Conservation (phyloP, 768 basidiomycete species). For the Mycena chlorophos region DNA sequence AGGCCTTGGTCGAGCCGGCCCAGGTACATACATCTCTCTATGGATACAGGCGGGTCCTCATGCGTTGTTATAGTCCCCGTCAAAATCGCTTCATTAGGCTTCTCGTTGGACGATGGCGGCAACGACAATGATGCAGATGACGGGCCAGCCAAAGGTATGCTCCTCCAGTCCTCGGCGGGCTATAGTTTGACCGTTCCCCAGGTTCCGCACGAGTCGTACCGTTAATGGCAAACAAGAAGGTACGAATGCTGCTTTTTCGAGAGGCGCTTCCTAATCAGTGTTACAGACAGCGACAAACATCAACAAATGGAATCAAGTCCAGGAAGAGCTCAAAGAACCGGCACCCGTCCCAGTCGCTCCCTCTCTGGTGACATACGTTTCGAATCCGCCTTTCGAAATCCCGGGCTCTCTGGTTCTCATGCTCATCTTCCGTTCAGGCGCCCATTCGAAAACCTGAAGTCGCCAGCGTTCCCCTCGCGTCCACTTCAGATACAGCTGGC, state of each 20-base stretch:
- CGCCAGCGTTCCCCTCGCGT: conserved; percentile 21
- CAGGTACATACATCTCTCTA: conserved; percentile 4
- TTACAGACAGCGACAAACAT: conserved; percentile 84
- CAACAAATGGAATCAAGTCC: conserved; percentile 95
- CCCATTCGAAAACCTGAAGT: conserved; percentile 22
- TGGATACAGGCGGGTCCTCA: conserved; percentile 12
- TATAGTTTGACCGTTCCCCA: background rate
- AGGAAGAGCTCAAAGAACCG: conserved; percentile 74
- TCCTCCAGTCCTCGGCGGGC: background rate
- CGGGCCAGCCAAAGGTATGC: conserved; percentile 33
- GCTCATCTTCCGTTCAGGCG: conserved; percentile 30
- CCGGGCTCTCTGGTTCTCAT: conserved; percentile 28
- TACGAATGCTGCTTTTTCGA: conserved; percentile 24
- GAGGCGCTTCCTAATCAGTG: background rate
- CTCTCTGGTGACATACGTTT: conserved; percentile 37
- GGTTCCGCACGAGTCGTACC: conserved; percentile 62
- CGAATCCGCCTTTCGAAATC: conserved; percentile 26
- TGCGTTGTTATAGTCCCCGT: conserved; percentile 24
- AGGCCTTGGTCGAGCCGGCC: conserved; percentile 28
- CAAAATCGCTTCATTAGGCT: conserved; percentile 55
- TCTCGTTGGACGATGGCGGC: conserved; percentile 63
- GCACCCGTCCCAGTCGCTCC: conserved; percentile 26
- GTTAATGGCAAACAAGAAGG: conserved; percentile 84
- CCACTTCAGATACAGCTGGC: conserved; percentile 33
- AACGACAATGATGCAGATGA: conserved; percentile 44